Evolutionary conservation across 495 filamentous ascomycete species (phyloP).

Genomic region (Acidiella bohemica): DNA sequence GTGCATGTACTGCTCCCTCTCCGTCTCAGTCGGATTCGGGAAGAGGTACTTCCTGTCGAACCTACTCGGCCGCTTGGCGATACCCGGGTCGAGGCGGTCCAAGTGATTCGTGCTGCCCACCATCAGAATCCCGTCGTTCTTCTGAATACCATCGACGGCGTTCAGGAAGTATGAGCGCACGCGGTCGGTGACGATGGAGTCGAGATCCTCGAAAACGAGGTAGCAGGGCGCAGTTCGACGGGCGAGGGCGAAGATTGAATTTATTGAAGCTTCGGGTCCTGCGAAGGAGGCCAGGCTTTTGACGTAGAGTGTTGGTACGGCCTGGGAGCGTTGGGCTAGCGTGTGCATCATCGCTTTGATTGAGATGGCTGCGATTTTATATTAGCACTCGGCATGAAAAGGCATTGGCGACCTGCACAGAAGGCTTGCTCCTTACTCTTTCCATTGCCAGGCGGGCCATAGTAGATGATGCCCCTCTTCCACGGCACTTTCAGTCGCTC

Average conservation of each 20-base stretch:
- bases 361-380: constrained; percentile 19
- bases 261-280: constrained; percentile 27
- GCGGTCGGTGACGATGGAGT: constrained; percentile 26
- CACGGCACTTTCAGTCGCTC: constrained; percentile 46
- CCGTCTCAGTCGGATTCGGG: constrained; percentile 22
- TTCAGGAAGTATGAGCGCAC: constrained; percentile 31
- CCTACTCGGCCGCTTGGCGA: constrained; percentile 28
- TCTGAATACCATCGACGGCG: constrained; percentile 19
- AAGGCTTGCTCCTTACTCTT: too few relatives aligned
- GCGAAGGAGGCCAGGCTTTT: constrained; percentile 20
- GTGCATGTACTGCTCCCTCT: constrained; percentile 25
- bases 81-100: constrained; percentile 30
- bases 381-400: neutral
- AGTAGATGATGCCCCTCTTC: constrained; percentile 48
- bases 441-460: constrained; percentile 42
- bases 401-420: too few relatives aligned
- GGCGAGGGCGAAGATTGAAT: constrained; percentile 28
- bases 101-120: constrained; percentile 32
- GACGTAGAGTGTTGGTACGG: constrained; percentile 31
- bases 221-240: constrained; percentile 30
- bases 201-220: constrained; percentile 33
- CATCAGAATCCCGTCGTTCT: constrained; percentile 34
- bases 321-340: constrained; percentile 24
- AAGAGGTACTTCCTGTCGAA: constrained; percentile 33
- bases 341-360: constrained; percentile 32